Evolutionary conservation across 768 basidiomycete species (phyloP).

Genomic region (Tricholoma terreum): DNA sequence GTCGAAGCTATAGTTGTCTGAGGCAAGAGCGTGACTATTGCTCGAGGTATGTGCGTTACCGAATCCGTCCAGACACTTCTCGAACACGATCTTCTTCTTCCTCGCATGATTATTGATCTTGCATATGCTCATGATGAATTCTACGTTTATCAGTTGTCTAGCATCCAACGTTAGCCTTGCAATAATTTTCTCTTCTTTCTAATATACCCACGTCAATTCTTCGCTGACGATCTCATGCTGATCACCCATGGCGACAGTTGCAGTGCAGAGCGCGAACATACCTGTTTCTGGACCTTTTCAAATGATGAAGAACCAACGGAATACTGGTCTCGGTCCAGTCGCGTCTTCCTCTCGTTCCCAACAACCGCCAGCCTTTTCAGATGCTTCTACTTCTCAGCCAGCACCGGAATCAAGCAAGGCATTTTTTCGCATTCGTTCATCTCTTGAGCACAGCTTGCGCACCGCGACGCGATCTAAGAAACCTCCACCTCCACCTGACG

Average conservation of each 20-base stretch:
- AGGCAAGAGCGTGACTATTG: slow-evolving; percentile 4
- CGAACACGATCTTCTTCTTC: slow-evolving; percentile 1
- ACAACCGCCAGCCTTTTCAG: slow-evolving; percentile 32
- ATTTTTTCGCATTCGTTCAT: slow-evolving; percentile 63
- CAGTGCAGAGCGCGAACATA: slow-evolving; percentile 35
- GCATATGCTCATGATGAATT: slow-evolving; percentile 6
- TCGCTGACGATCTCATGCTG: not conserved
- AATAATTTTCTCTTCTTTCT: not conserved
- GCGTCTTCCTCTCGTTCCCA: slow-evolving; percentile 43
- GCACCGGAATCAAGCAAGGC: slow-evolving; percentile 45
- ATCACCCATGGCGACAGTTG: slow-evolving; percentile 44
- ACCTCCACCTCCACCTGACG: slow-evolving; percentile 28
- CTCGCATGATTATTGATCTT: slow-evolving; percentile 3
- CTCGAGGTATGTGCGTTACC: slow-evolving; percentile 8
- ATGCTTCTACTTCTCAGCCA: slow-evolving; percentile 26
- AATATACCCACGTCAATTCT: not conserved
- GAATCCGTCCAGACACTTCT: not conserved
- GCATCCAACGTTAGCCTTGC: slow-evolving; percentile 4
- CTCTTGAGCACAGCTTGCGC: slow-evolving; percentile 64
- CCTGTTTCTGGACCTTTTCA: slow-evolving; percentile 43
- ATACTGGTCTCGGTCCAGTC: slow-evolving; percentile 30
- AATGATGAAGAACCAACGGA: slow-evolving; percentile 42
- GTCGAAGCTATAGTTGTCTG: not conserved
- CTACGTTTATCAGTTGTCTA: not conserved
- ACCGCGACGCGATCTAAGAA: slow-evolving; percentile 61